These are phyloP conservation scores for Dothistroma septosporum DNA, from an alignment of 2,329 filamentous ascomycete species.

Conservation along the genomic window DNA sequence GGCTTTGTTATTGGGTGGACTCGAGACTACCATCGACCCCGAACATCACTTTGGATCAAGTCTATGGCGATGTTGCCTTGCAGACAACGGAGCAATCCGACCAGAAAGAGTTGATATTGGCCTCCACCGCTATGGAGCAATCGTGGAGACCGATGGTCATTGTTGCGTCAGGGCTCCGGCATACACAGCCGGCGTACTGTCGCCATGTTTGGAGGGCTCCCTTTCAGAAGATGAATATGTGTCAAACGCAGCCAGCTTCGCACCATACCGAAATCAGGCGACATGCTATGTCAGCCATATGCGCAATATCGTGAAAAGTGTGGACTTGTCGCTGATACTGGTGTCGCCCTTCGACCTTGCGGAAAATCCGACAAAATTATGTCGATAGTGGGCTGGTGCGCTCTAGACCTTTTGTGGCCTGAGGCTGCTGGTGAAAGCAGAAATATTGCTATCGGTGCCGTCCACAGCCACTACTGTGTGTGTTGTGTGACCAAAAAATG, in stretches of 20 bases:
- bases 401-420: background rate
- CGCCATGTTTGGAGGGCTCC: background rate
- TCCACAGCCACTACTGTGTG: background rate
- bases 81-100: background rate
- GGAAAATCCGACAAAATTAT: background rate
- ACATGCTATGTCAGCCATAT: background rate
- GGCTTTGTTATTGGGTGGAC: too few species aligned
- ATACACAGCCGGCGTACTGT: background rate
- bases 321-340: background rate
- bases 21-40: background rate
- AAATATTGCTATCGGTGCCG: background rate
- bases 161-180: background rate
- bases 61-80: background rate
- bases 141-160: background rate
- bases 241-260: background rate
- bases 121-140: background rate
- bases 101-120: background rate
- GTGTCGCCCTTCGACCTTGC: background rate
- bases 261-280: background rate
- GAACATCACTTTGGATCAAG: background rate
- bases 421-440: background rate
- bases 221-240: background rate
- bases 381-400: background rate
- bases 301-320: background rate
- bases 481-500: background rate